Evolutionary conservation across 345 rosid genomes (phyloP).

Genomic region (Brassica incana): DNA sequence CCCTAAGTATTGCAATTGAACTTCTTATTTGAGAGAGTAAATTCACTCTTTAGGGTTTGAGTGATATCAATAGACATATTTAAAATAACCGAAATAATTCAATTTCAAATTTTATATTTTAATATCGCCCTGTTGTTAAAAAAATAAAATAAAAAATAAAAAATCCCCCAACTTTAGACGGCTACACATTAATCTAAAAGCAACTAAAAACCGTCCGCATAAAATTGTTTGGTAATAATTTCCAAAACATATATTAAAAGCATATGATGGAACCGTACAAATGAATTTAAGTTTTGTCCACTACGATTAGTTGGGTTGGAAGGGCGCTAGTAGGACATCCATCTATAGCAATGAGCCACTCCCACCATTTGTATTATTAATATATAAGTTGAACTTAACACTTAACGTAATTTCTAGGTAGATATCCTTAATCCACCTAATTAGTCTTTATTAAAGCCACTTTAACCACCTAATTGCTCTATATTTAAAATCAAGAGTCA

Average conservation of each 20-base stretch:
- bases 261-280: slow-evolving; percentile 8
- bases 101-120: no score
- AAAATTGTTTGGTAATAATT: not conserved
- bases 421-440: slow-evolving; percentile 16
- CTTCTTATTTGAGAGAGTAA: no score
- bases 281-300: slow-evolving; percentile 16
- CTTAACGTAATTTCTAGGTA: not conserved
- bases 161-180: not conserved
- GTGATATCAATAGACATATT: no score
- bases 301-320: slow-evolving; percentile 28
- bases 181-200: slow-evolving; percentile 3
- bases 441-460: slow-evolving; percentile 31
- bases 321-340: slow-evolving; percentile 28
- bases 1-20: no score
- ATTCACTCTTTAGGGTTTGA: no score
- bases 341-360: not conserved
- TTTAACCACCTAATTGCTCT: slow-evolving; percentile 17
- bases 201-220: not conserved
- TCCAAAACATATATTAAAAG: not conserved
- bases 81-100: no score
- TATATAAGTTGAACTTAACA: not conserved
- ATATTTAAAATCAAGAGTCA: slow-evolving; percentile 8
- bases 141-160: no score
- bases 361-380: not conserved
- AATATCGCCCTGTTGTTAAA: no score